Conservation (phyloP, 371 early-diverging fungal species). For the Circinella umbellata region DNA sequence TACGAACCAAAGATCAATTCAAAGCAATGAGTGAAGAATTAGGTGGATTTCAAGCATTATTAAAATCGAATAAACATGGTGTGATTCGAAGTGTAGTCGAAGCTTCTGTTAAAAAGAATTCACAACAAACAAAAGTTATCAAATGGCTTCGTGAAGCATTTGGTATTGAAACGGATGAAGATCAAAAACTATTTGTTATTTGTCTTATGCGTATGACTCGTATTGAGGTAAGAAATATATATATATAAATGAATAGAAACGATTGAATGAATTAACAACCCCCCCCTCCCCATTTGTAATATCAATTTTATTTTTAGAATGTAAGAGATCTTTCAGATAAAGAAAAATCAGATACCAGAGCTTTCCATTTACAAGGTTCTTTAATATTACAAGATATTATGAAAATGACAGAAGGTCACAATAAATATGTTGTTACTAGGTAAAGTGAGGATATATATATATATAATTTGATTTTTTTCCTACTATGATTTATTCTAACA, state of each 20-base stretch:
- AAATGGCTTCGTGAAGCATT: constrained; percentile 62
- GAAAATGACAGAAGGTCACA: constrained; percentile 66
- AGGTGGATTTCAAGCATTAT: constrained; percentile 57
- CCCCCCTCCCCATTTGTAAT: too few relatives aligned
- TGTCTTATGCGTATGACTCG: constrained; percentile 68
- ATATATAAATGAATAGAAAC: not conserved
- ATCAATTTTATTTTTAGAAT: constrained; percentile 15
- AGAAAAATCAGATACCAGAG: constrained; percentile 44
- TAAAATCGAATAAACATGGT: constrained; percentile 63
- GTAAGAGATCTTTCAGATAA: constrained; percentile 41
- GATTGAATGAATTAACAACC: too few relatives aligned
- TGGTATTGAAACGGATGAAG: constrained; percentile 48
- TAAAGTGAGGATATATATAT: constrained; percentile 13
- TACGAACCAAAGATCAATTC: constrained; percentile 63
- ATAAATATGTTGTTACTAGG: constrained; percentile 63
- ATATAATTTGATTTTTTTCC: not conserved
- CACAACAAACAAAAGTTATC: constrained; percentile 63
- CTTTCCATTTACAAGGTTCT: constrained; percentile 75
- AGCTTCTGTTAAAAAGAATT: constrained; percentile 63
- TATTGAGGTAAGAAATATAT: constrained; percentile 32
- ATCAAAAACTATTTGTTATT: constrained; percentile 62
- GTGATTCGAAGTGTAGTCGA: constrained; percentile 71
- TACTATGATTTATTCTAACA: not conserved
- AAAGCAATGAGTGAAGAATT: constrained; percentile 65
- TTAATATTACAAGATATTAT: constrained; percentile 73